Base-by-base conservation (phyloP, 176 grass and related monocot genomes). In the Rhynchospora pubera region DNA sequence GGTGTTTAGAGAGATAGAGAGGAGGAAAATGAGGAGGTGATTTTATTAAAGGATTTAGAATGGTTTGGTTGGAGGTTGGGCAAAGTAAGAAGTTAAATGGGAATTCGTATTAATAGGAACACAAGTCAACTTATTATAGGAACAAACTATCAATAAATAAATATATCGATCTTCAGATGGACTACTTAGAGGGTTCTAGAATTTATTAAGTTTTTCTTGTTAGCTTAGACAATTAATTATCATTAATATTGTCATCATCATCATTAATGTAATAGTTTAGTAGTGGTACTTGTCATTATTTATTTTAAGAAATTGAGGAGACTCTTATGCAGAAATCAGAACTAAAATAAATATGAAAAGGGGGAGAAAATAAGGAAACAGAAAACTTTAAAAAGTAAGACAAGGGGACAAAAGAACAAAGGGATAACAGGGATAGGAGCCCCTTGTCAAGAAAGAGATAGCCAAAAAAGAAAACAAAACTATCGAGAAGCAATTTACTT, bases 21-120 rank as follows among this genome's bases (percentile, higher is more conserved):
- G 34, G 34, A 39, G 34, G 34, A 39, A 39, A 2, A 39, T 2
- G 34, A 28, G 16, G 6, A 71, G 62, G 62, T 24, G 28, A 56
- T 55, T 80, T 46, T 44, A 74, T 6, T 65, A 3, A 28, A 67
- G 55, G 4, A 76, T 56, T n/a, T 86, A 59, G 60, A 75, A 77
- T 65, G 39, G 65, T 82, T 85, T 83, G 39, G 56, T 63, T 62
- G 28, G 56, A 59, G 18, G 64, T 23, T 65, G 69, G 3, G 1
- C 52, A 83, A 7, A 30, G 78, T 46, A 87, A 68, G 18, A 65
- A 83, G 67, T 87, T 83, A 87, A 84, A 80, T 89, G 79, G 30
- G 78, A 86, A 77, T 77, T 56, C 8, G 57, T 58, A 82, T 30
- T 67, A 82, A 51, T 82, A 82, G 80, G 80, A 89, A 66, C 52